A percentile compares a stretch with the other conserved stretches of the same genome.
phyloP scores from a whole-genome alignment of 805 yeast species.

The Ogataea nonfermentans region DNA sequence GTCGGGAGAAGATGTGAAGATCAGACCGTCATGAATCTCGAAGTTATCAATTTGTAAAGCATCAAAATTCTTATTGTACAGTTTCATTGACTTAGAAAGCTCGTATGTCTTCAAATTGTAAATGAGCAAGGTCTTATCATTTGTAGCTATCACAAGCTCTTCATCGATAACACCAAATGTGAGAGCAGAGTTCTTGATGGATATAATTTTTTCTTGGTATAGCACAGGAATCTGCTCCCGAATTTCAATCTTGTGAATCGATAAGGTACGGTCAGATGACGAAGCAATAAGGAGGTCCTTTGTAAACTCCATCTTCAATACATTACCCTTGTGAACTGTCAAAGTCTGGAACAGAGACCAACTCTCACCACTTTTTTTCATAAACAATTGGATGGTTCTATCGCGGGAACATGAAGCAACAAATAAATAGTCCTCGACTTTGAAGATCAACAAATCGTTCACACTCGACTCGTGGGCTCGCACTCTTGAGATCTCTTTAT shows the following conservation, averaged over 20 bases:
- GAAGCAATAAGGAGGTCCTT: constrained; percentile 44
- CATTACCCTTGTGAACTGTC: constrained; percentile 55
- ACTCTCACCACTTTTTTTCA: constrained; percentile 15
- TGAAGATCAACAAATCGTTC: constrained; percentile 43
- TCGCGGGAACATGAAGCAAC: constrained; percentile 55
- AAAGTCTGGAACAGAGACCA: constrained; percentile 63
- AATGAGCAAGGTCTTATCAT: constrained; percentile 46
- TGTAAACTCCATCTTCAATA: constrained; percentile 37
- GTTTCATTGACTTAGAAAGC: constrained; percentile 38
- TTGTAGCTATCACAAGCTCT: constrained; percentile 50
- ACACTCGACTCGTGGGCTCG: constrained; percentile 54
- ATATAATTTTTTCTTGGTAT: constrained; percentile 45
- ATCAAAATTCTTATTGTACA: constrained; percentile 41
- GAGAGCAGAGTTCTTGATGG: constrained; percentile 51
- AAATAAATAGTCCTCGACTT: constrained; percentile 29
- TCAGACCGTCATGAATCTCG: constrained; percentile 28
- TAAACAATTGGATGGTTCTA: constrained; percentile 58
- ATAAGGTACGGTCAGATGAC: constrained; percentile 60
- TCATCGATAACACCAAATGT: constrained; percentile 36
- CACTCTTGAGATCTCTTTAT: constrained; percentile 26
- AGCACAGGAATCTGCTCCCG: constrained; percentile 17
- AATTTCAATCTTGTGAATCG: constrained; percentile 44
- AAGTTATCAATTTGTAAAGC: constrained; percentile 46
- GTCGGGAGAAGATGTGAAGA: constrained; percentile 51
- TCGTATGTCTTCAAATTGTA: constrained; percentile 38